phyloP scores from a whole-genome alignment of 1,139 yeast species.

The Candida sanyaensis region DNA sequence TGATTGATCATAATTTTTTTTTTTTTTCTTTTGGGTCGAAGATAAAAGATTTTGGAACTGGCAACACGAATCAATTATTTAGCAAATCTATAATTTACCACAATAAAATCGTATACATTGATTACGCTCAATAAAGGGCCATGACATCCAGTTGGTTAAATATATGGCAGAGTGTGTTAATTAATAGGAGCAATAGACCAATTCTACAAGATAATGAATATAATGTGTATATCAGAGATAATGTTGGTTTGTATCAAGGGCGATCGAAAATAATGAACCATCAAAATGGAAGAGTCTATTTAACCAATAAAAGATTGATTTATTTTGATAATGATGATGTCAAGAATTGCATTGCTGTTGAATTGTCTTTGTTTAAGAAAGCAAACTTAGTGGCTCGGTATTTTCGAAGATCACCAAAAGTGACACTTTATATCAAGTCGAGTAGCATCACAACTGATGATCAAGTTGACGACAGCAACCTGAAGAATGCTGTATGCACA shows the following conservation, averaged over 20 bases:
- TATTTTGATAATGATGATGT: constrained; percentile 61
- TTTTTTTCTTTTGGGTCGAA: not conserved
- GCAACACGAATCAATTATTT: no score
- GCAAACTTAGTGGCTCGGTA: constrained; percentile 62
- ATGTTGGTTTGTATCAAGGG: constrained; percentile 73
- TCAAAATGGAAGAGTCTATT: constrained; percentile 76
- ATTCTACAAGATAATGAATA: constrained; percentile 40
- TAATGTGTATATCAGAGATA: constrained; percentile 49
- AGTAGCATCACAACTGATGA: not conserved
- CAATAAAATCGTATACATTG: not conserved
- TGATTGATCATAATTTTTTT: not conserved
- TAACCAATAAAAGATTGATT: constrained; percentile 72
- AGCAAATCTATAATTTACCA: not conserved
- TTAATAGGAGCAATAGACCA: constrained; percentile 52
- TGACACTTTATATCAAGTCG: constrained; percentile 37
- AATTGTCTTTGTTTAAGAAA: constrained; percentile 45
- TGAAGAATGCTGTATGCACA: constrained; percentile 10
- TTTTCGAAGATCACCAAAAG: constrained; percentile 76
- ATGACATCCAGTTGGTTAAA: constrained; percentile 16
- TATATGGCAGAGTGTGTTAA: constrained; percentile 39
- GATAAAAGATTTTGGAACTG: no score
- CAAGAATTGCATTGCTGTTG: constrained; percentile 48
- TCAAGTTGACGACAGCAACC: not conserved
- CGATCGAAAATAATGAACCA: constrained; percentile 60
- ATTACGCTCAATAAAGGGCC: not conserved